phyloP scores from a whole-genome alignment of 2,329 filamentous ascomycete genomes.

The Pseudogymnoascus sp. region DNA sequence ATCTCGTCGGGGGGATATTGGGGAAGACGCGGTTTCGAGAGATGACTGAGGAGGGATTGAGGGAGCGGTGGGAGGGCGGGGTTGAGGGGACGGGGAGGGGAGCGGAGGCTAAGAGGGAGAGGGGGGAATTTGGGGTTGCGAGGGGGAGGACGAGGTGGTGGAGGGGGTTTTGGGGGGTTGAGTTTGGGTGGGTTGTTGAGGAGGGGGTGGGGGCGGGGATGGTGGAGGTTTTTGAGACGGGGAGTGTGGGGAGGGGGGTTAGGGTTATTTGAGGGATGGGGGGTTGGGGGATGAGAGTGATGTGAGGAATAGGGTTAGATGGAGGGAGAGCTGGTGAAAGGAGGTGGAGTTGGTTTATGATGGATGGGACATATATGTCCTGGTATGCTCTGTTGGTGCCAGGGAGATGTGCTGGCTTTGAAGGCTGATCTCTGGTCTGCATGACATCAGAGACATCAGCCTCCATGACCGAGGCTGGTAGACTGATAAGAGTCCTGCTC shows the following conservation, averaged over 20 bases:
- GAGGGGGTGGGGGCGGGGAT: slow-evolving; percentile 63
- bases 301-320: too few relatives aligned
- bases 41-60: slow-evolving; percentile 50
- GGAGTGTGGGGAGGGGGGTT: slow-evolving; percentile 62
- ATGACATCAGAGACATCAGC: background rate
- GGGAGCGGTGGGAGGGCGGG: slow-evolving; percentile 64
- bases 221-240: slow-evolving; percentile 66
- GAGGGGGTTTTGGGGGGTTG: slow-evolving; percentile 60
- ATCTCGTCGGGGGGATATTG: slow-evolving; percentile 48
- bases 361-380: too few relatives aligned
- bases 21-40: slow-evolving; percentile 52
- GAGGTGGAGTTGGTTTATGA: too few relatives aligned
- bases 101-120: slow-evolving; percentile 38
- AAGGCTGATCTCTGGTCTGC: background rate
- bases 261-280: slow-evolving; percentile 31
- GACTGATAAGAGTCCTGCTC: too few relatives aligned
- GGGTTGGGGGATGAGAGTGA: too few relatives aligned
- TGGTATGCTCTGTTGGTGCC: too few relatives aligned
- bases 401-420: background rate
- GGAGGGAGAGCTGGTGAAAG: too few relatives aligned
- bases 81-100: slow-evolving; percentile 37
- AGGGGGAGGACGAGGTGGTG: slow-evolving; percentile 59
- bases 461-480: too few relatives aligned
- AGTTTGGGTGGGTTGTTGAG: slow-evolving; percentile 62
- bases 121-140: slow-evolving; percentile 38